Evolutionary conservation across 306 rosid genomes (phyloP), one percentile per base, ranked within the genome.

Genomic region (Boehmeria nivea): DNA sequence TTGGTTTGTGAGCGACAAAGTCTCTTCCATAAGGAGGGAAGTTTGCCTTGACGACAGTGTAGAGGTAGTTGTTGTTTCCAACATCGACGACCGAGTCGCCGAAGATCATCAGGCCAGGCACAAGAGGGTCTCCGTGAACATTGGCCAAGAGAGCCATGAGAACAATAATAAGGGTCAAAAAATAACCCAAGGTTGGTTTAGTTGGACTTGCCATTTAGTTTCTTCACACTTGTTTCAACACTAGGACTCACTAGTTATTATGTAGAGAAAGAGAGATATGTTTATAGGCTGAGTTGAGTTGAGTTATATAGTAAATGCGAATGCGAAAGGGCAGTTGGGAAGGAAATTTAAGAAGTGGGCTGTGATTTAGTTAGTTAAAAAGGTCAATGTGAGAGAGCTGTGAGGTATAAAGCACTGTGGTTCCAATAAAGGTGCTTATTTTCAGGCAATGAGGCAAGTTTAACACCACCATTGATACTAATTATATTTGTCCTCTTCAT

Each of bases 11-110:
- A 47, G 63, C 64, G 8, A 12, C 17, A 31, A 85, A 88, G 69
- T 85, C 96, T 63, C 86, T 80, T 61, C 94, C 91, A 53, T 88
- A 80, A 22, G 91, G 91, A 52, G 64, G 86, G 44, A 80, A 82
- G 38, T 88, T 68, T 33, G 94, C 77, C 65, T 80, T 82, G 14
- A 78, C 2, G 23, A 74, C 0, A 25, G 88, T 82, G 2, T 33
- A 0, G 19, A 65, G 47, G 8, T 74, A 1, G 60, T 88, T 83
- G 23, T 85, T 85, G 18, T 85, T 88, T 0, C 96, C 96, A 11
- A 66, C 91, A 74, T 85, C 91, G 26, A 78, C 69, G 11, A 69
- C 61, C 2, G 94, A 88, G 63, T 88, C 94, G 36, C 91, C 96
- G 64, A 88, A 88, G 38, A 77, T 53, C 71, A 88, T 69, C 66